phyloP scores from a whole-genome alignment of 805 yeast species.

The Brettanomyces custersianus region DNA sequence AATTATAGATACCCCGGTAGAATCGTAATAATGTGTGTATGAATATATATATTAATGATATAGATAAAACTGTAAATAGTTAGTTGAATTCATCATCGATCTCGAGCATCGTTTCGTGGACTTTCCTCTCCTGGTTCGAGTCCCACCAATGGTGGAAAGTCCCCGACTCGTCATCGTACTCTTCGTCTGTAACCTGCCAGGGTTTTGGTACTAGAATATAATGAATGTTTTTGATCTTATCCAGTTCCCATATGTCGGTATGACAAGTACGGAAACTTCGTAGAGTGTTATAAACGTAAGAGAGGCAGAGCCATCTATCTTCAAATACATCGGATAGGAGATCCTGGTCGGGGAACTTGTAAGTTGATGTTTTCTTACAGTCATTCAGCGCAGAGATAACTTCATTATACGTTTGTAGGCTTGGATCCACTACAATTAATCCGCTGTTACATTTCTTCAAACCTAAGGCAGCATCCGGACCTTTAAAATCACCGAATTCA shows the following conservation, averaged over 20 bases:
- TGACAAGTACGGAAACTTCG: conserved; percentile 42
- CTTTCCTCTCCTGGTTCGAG: conserved; percentile 29
- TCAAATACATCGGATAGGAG: conserved; percentile 45
- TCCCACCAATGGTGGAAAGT: conserved; percentile 46
- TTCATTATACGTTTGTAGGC: conserved; percentile 25
- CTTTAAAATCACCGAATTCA: conserved; percentile 18
- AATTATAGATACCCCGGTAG: background rate
- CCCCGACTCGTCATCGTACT: conserved; percentile 30
- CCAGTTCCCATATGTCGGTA: conserved; percentile 35
- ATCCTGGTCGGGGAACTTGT: conserved; percentile 53
- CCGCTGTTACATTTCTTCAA: conserved; percentile 54
- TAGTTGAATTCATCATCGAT: background rate
- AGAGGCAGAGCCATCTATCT: conserved; percentile 40
- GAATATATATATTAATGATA: too few relatives aligned
- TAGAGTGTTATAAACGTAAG: conserved; percentile 46
- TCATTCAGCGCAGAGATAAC: conserved; percentile 33
- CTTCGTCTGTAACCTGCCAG: conserved; percentile 35
- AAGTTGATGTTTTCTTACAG: conserved; percentile 29
- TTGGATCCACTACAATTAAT: conserved; percentile 41
- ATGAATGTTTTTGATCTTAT: conserved; percentile 46
- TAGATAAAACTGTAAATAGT: too few relatives aligned
- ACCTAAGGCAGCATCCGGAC: conserved; percentile 34
- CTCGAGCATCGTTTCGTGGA: background rate
- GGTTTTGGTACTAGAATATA: conserved; percentile 54
- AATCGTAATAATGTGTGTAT: too few relatives aligned